Conservation (phyloP, 352 stramenopile species). For the Globisporangium ultimum region DNA sequence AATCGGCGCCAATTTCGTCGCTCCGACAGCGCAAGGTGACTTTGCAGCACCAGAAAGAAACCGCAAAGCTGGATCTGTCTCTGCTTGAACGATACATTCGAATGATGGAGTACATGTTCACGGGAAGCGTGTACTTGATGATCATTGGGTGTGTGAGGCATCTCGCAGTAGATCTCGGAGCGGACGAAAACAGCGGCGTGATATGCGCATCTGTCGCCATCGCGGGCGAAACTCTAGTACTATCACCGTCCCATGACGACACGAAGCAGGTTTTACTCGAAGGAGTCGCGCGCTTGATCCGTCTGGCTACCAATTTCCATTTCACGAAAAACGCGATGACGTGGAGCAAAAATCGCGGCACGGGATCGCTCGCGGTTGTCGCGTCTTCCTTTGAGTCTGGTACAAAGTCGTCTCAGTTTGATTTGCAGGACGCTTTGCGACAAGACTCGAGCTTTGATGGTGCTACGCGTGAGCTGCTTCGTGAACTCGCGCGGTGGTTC, state of each 20-base stretch:
- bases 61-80: conserved; percentile 38
- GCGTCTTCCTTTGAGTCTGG: conserved; percentile 28
- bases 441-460: conserved; percentile 35
- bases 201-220: conserved; percentile 55
- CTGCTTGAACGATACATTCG: conserved; percentile 50
- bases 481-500: conserved; percentile 41
- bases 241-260: conserved; percentile 43
- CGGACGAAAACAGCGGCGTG: conserved; percentile 33
- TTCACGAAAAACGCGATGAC: conserved; percentile 57
- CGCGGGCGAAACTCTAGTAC: conserved; percentile 28
- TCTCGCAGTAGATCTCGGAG: conserved; percentile 28
- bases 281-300: conserved; percentile 43
- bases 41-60: conserved; percentile 36
- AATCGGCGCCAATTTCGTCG: conserved; percentile 50
- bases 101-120: conserved; percentile 71
- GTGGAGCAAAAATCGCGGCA: conserved; percentile 51
- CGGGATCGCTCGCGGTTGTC: conserved; percentile 28
- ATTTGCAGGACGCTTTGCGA: conserved; percentile 48
- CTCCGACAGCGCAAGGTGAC: conserved; percentile 30
- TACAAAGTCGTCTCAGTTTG: conserved; percentile 25
- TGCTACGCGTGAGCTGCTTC: conserved; percentile 27
- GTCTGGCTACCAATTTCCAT: conserved; percentile 56
- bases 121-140: conserved; percentile 67
- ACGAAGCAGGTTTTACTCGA: conserved; percentile 54
- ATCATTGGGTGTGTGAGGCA: conserved; percentile 37